Evolutionary conservation across 306 rosid species (phyloP), one percentile per base, ranked within the genome.

Genomic region (Casuarina equisetifolia): DNA sequence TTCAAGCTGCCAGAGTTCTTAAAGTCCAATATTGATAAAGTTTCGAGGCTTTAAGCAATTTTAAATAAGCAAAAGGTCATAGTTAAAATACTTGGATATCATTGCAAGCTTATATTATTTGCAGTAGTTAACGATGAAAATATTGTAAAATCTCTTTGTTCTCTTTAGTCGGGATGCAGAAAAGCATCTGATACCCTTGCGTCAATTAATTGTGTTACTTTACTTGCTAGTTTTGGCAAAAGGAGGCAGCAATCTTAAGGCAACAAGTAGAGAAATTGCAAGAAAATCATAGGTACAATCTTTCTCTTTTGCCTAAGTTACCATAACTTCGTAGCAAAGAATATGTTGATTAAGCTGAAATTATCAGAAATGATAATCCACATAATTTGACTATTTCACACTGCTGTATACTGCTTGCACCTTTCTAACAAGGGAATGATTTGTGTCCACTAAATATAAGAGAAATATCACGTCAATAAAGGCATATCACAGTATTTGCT

Each of bases 191-290:
- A 8, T 3, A 58, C 62, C 19, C 54, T 53, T 76, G 68, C 66
- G 15, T 42, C 59, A 63, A n/a, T 49, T 42, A 11, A 59, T 40
- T 62, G 46, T 52, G 13, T 51, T 74, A 12, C 49, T 79, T 42
- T 77, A 74, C 73, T 73, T 78, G 82, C 76, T 83, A 91, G 98
- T 83, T 90, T 78, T 94, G 96, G 98, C 88, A 87, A 78, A 85
- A 86, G 86, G 98, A 94, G 75, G 94, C 84, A 75, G 90, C 87
- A 72, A 46, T 81, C 69, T 88, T 91, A 80, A 87, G 88, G 86
- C 96, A 94, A 77, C 89, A 91, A 84, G 82, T 94, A n/a, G 90
- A 91, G 75, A 80, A 50, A 81, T 89, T 94, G 78, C 93, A 85
- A 82, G 92, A 90, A 73, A 86, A 75, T 58, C 91, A 91, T 66